Conservation (phyloP, 305 asterid species). For the Fraxinus velutina region DNA sequence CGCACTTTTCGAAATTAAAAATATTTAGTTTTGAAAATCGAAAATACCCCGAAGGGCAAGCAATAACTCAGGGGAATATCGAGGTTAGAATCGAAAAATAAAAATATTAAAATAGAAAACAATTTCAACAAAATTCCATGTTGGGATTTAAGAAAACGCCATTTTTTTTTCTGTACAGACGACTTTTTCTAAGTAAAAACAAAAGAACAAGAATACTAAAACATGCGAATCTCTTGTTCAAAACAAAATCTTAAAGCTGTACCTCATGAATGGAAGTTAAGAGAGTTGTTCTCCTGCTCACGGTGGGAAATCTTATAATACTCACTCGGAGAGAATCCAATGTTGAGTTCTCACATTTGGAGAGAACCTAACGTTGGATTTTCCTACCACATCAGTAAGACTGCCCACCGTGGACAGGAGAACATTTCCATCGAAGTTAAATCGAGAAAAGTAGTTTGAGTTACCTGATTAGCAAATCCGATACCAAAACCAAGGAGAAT, state of each 20-base stretch:
- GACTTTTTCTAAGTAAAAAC: slow-evolving; percentile 2
- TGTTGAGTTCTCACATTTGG: no score
- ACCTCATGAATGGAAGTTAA: neutral
- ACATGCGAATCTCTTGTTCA: slow-evolving; percentile 16
- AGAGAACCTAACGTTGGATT: no score
- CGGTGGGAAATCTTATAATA: no score
- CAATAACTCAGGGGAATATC: neutral
- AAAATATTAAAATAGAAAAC: neutral
- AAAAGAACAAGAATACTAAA: neutral
- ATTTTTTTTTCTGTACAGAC: neutral
- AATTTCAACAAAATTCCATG: neutral
- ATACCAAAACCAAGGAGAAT: slow-evolving; percentile 58
- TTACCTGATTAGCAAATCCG: slow-evolving; percentile 83
- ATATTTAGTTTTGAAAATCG: neutral
- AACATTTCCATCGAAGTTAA: neutral
- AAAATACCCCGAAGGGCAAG: neutral
- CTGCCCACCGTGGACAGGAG: no score
- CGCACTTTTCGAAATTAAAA: neutral
- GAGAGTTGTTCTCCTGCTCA: no score
- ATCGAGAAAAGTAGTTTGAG: neutral
- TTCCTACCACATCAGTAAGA: no score
- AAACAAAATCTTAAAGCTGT: neutral
- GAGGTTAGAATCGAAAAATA: neutral
- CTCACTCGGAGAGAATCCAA: no score
- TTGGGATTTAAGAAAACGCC: neutral